phyloP scores from a whole-genome alignment of 1,139 yeast genomes.

The Protomyces lactucae-debilis region DNA sequence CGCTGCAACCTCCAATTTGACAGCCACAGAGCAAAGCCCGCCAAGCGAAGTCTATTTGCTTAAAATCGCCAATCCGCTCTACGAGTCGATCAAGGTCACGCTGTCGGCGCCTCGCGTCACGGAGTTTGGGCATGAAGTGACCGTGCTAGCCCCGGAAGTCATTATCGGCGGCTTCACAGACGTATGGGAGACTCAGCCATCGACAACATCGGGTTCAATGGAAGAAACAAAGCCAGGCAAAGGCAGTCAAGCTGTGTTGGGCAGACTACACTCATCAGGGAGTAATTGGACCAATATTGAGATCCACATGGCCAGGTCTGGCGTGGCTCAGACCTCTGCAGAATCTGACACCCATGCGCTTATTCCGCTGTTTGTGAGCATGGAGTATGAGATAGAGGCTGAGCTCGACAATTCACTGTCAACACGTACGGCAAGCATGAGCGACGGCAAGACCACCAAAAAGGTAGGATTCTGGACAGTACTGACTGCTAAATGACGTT shows the following conservation, averaged over 20 bases:
- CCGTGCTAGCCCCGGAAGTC: constrained; percentile 29
- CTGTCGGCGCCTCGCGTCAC: constrained; percentile 30
- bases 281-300: not conserved
- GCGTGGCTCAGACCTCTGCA: not conserved
- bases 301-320: not conserved
- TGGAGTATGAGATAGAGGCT: not conserved
- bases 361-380: not conserved
- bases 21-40: not conserved
- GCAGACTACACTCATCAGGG: not conserved
- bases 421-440: not conserved
- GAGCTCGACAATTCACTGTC: not conserved
- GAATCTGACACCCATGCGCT: not conserved
- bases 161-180: constrained; percentile 30
- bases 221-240: not conserved
- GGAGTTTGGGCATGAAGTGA: constrained; percentile 28
- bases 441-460: not conserved
- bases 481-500: not conserved
- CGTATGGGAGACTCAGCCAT: constrained; percentile 20
- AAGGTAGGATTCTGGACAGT: not conserved
- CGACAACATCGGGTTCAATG: not conserved
- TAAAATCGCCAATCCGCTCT: constrained; percentile 31
- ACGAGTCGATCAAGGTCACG: constrained; percentile 26
- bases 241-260: not conserved
- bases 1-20: not conserved
- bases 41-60: constrained; percentile 25